Conservation (phyloP, 805 yeast species). For the Candida ulmi region DNA sequence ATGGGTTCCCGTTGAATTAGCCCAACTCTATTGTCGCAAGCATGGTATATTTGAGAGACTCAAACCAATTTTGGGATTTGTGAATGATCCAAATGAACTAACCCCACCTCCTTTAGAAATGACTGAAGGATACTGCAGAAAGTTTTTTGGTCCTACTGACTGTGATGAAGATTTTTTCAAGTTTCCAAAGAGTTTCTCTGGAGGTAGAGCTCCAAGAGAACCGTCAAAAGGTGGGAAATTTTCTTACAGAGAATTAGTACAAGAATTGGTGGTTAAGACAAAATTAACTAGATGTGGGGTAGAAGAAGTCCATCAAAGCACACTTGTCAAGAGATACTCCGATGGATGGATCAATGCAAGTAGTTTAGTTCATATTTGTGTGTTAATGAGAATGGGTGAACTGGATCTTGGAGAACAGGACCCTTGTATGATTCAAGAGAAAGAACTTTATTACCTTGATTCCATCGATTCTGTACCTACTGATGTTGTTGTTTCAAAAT, state of each 20-base stretch:
- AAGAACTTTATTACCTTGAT: slow-evolving; percentile 22
- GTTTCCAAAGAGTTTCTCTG: slow-evolving; percentile 14
- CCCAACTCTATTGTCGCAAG: slow-evolving; percentile 11
- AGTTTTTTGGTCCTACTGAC: slow-evolving; percentile 11
- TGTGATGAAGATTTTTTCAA: slow-evolving; percentile 14
- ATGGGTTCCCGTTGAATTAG: slow-evolving; percentile 19
- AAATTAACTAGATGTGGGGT: slow-evolving; percentile 8
- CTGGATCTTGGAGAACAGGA: slow-evolving; percentile 19
- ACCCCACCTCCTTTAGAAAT: slow-evolving; percentile 6
- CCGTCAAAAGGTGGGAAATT: neutral
- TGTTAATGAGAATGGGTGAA: slow-evolving; percentile 13
- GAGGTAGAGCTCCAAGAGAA: slow-evolving; percentile 14
- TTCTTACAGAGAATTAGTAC: slow-evolving; percentile 2
- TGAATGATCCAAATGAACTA: slow-evolving; percentile 9
- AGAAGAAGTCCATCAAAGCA: neutral
- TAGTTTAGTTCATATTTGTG: slow-evolving; percentile 11
- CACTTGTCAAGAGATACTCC: slow-evolving; percentile 14
- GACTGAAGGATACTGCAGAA: slow-evolving; percentile 3
- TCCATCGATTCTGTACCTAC: slow-evolving; percentile 11
- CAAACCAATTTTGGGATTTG: slow-evolving; percentile 16
- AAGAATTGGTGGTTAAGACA: slow-evolving; percentile 2
- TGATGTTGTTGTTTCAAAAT: slow-evolving; percentile 14
- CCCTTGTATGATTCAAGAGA: slow-evolving; percentile 20
- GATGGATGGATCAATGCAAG: slow-evolving; percentile 24
- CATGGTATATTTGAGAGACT: slow-evolving; percentile 13